phyloP scores from a whole-genome alignment of 495 filamentous ascomycete species.

The Talaromyces stipitatus region DNA sequence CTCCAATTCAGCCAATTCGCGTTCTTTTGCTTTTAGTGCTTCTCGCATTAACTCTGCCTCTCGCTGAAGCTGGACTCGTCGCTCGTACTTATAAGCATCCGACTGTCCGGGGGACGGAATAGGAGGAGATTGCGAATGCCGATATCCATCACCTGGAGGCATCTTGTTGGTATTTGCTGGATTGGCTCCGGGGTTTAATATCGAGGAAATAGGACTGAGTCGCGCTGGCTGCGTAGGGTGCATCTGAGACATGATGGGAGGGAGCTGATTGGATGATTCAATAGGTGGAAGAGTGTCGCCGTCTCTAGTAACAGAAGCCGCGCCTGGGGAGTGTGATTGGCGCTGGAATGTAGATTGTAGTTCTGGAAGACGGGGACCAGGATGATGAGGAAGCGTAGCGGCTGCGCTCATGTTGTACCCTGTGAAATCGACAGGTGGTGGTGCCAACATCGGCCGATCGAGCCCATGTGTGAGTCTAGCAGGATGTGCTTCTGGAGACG shows the following conservation, averaged over 20 bases:
- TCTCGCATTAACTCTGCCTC: constrained; percentile 75
- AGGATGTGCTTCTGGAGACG: constrained; percentile 36
- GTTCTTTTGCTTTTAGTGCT: constrained; percentile 66
- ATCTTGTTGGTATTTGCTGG: constrained; percentile 42
- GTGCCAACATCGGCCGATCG: constrained; percentile 25
- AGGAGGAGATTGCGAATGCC: constrained; percentile 20
- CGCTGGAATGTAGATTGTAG: constrained; percentile 24
- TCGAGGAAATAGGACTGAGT: constrained; percentile 71
- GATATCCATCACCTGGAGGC: constrained; percentile 15
- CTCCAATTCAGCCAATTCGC: constrained; percentile 64
- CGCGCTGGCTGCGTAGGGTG: constrained; percentile 42
- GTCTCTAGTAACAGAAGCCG: constrained; percentile 27
- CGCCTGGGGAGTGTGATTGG: constrained; percentile 30
- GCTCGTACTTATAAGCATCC: constrained; percentile 51
- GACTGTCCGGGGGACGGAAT: constrained; percentile 30
- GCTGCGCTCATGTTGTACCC: constrained; percentile 29
- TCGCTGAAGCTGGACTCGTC: constrained; percentile 56
- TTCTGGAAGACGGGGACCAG: constrained; percentile 27
- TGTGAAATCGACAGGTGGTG: constrained; percentile 47
- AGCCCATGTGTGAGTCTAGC: constrained; percentile 51
- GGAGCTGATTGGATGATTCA: constrained; percentile 36
- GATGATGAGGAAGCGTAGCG: constrained; percentile 31
- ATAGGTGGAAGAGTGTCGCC: constrained; percentile 35
- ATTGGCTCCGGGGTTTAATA: constrained; percentile 56
- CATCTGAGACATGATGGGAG: constrained; percentile 35